Evolutionary conservation across 768 basidiomycete genomes (phyloP).

Genomic region (Suillus lakei): DNA sequence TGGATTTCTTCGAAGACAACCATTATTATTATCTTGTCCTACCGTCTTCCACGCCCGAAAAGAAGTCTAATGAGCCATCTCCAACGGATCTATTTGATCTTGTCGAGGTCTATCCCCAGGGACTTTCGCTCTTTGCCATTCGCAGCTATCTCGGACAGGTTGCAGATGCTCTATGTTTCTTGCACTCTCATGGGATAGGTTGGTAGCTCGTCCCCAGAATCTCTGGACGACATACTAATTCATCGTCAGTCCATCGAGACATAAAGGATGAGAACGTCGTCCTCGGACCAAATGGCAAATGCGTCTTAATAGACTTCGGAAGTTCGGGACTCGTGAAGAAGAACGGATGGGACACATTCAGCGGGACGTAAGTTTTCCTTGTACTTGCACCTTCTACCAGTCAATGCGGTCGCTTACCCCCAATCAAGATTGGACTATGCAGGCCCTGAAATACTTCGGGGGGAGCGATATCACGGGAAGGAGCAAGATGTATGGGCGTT

Average conservation of each 20-base stretch:
- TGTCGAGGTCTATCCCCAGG: slow-evolving; percentile 87
- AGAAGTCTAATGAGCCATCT: slow-evolving; percentile 51
- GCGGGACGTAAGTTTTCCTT: slow-evolving; percentile 76
- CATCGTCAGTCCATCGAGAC: slow-evolving; percentile 82
- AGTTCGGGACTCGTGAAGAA: slow-evolving; percentile 87
- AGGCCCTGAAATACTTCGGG: slow-evolving; percentile 93
- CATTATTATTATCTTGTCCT: slow-evolving; percentile 96
- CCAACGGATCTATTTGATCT: slow-evolving; percentile 93
- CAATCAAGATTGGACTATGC: slow-evolving; percentile 83
- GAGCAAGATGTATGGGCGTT: slow-evolving; percentile 99
- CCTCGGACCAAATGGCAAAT: slow-evolving; percentile 77
- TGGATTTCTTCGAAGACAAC: slow-evolving; percentile 96
- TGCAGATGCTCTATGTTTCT: slow-evolving; percentile 86
- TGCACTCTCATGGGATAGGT: slow-evolving; percentile 94
- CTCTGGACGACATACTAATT: slow-evolving; percentile 11
- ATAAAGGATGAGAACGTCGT: slow-evolving; percentile 98
- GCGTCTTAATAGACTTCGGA: slow-evolving; percentile 96
- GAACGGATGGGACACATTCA: slow-evolving; percentile 89
- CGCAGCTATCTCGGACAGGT: slow-evolving; percentile 92
- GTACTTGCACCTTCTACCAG: not conserved
- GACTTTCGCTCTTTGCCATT: slow-evolving; percentile 74
- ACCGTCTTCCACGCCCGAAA: slow-evolving; percentile 73
- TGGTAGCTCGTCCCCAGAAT: slow-evolving; percentile 27
- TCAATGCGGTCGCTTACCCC: slow-evolving; percentile 18
- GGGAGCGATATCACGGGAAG: slow-evolving; percentile 93